Evolutionary conservation across 1,284 basidiomycete species (phyloP), one percentile per base, ranked within the genome.

Genomic region (Rhodotorula sp.): DNA sequence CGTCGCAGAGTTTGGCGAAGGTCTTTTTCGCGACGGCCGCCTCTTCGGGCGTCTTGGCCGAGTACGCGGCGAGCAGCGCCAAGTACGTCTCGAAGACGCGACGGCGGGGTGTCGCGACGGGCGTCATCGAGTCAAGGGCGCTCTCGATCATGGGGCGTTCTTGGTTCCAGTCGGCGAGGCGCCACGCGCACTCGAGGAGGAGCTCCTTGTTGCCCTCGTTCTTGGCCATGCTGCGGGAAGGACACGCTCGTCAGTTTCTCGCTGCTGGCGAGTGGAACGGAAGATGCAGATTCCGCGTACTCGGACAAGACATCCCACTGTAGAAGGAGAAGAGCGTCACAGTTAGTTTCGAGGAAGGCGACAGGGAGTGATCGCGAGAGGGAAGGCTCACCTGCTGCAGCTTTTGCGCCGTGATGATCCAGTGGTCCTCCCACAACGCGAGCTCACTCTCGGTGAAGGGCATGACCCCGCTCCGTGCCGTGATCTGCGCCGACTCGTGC

Each of bases 381-480:
- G 26, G 14, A 23, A 21, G 58, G 62, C 78, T 58, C 57, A 80
- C 79, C 71, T 80, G 91, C 81, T 99, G 97, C 39, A 99, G 85
- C 83, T 99, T 99, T 82, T 97, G 92, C 0, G 94, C 91, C 6
- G 95, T 89, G 23, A 97, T 84, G 72, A 99, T 92, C 97, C 97
- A 99, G 82, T 99, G 97, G 80, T 99, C 97, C 81, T 99, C 97
- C 97, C 97, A 99, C 26, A 99, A 85, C 78, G 92, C 93, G 81
- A 97, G 99, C 82, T 99, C 97, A 10, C 91, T 87, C 82, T 99
- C 97, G 49, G 91, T 91, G 84, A 97, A 99, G 2, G 94, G 90
- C 61, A 98, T 88, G 20, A 74, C 72, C 14, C 93, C 92, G 18
- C 88, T 85, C 59, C 94, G 87, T 8, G 93, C 91, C 81, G 90